Evolutionary conservation across 2,329 filamentous ascomycete species (phyloP).

Genomic region (Ceratocystis lukuohia): DNA sequence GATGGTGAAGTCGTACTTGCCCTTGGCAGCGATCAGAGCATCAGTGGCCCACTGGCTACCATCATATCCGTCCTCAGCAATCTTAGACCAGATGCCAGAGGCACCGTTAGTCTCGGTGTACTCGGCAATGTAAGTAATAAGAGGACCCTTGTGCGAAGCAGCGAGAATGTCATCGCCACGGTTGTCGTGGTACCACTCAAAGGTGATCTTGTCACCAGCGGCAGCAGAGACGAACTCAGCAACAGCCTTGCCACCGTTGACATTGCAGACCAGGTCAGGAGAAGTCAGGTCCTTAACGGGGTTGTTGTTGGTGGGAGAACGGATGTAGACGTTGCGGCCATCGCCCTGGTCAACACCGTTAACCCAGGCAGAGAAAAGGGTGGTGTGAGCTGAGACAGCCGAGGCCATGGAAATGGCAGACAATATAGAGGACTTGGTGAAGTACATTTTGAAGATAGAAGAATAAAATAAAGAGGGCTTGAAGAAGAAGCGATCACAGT

Average conservation of each 20-base stretch:
- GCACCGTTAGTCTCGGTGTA: constrained; percentile 32
- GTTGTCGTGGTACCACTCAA: constrained; percentile 40
- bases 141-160: constrained; percentile 38
- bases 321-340: constrained; percentile 32
- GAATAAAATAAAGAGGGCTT: constrained; percentile 1
- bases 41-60: constrained; percentile 32
- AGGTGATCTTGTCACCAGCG: constrained; percentile 35
- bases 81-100: constrained; percentile 39
- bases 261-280: constrained; percentile 33
- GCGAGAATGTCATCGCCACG: constrained; percentile 40
- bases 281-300: constrained; percentile 33
- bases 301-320: constrained; percentile 32
- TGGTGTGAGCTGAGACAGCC: constrained; percentile 33
- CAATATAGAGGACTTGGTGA: constrained; percentile 20
- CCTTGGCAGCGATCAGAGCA: constrained; percentile 36
- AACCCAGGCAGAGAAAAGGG: constrained; percentile 35
- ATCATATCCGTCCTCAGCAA: constrained; percentile 28
- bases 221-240: constrained; percentile 31
- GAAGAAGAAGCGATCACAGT: constrained; percentile 3
- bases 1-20: constrained; percentile 36
- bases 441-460: constrained; percentile 15
- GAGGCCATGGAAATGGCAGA: constrained; percentile 29
- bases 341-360: constrained; percentile 34
- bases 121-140: constrained; percentile 39
- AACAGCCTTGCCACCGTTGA: constrained; percentile 29